Evolutionary conservation across 2,329 filamentous ascomycete genomes (phyloP), one percentile per base, ranked within the genome.

Genomic region (Sordariomycetes sp.): DNA sequence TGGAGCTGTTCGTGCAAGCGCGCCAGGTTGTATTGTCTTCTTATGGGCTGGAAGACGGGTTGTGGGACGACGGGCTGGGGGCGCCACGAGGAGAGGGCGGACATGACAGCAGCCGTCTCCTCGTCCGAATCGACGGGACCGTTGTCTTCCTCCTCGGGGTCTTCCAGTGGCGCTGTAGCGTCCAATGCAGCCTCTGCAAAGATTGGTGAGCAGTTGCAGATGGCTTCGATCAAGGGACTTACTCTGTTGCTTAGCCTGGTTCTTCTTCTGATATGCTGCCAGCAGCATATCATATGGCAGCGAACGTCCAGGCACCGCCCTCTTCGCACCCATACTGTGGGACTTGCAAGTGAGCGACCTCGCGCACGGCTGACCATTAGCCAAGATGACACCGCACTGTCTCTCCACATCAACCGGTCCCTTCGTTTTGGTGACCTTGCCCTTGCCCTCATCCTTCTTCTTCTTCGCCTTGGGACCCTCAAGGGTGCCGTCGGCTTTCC

Each of bases 201-300:
- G 3, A 10, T 9, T 8, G 14, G 9, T 15, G 23, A 32, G 12
- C 6, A 5, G 16, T 33, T 7, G 11, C 21, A 25, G n/a, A 31
- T 8, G n/a, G 10, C 18, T 10, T 17, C 4, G 28, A 15, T 15
- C 11, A 19, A 3, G 17, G 18, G 17, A 72, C 81, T 62, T 69
- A 88, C 86, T 94, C 59, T 96, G 92, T 63, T 94, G 86, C 52
- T 94, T 94, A 16, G 92, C 92, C 58, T 96, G 92, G 49, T 98
- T 98, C 69, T 95, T 96, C 71, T 96, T 95, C 57, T 92, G 85
- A 50, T 92, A 92, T 7, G 82, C 81, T 11, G 83, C 79, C 24
- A 95, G 70, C 25, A 95, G 66, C 81, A 94, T 92, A 56, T 94
- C 87, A 51, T 95, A 95, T 2, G 88, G 88, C 39, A 94, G 62